Percentiles rank a stretch among this genome's conserved stretches.
Evolutionary conservation across 176 grass and related monocot species (phyloP).

Genomic region (Avena eriantha): DNA sequence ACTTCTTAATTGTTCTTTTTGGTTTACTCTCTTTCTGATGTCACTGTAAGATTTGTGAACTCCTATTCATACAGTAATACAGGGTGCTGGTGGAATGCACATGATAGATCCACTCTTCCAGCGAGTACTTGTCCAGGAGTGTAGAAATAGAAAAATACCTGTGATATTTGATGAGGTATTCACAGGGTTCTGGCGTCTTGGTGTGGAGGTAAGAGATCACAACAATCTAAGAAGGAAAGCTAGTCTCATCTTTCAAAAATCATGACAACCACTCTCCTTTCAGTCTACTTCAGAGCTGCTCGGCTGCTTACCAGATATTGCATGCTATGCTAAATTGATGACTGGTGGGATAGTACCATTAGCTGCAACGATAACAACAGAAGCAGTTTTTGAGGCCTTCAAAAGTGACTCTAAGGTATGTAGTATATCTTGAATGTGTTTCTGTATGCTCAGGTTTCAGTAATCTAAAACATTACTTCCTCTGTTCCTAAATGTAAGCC

Average conservation of each 20-base stretch:
- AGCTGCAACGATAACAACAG: slow-evolving; percentile 77
- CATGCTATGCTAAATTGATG: slow-evolving; percentile 97
- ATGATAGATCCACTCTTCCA: slow-evolving; percentile 98
- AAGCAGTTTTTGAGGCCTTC: slow-evolving; percentile 88
- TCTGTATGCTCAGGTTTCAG: slow-evolving; percentile 12
- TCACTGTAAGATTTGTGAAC: slow-evolving; percentile 7
- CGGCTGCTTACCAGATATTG: slow-evolving; percentile 82
- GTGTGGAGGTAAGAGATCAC: slow-evolving; percentile 60
- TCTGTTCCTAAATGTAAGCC: no score
- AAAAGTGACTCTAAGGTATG: slow-evolving; percentile 82
- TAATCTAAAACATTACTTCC: slow-evolving; percentile 1
- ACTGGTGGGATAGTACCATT: slow-evolving; percentile 86
- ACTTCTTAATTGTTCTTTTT: not conserved
- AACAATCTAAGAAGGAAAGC: not conserved
- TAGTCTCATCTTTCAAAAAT: not conserved
- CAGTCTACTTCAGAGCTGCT: slow-evolving; percentile 84
- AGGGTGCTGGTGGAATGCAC: slow-evolving; percentile 90
- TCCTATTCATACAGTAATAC: slow-evolving; percentile 68
- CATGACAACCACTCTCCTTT: slow-evolving; percentile 37
- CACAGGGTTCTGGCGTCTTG: slow-evolving; percentile 91
- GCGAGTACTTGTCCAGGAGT: slow-evolving; percentile 70
- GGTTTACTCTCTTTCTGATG: not conserved
- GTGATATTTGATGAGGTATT: slow-evolving; percentile 99
- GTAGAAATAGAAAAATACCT: slow-evolving; percentile 70
- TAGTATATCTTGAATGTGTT: slow-evolving; percentile 17